Evolutionary conservation across 108 stramenopile species (phyloP), one percentile per base, ranked within the genome.

Genomic region (Stephanodiscus minutulus): DNA sequence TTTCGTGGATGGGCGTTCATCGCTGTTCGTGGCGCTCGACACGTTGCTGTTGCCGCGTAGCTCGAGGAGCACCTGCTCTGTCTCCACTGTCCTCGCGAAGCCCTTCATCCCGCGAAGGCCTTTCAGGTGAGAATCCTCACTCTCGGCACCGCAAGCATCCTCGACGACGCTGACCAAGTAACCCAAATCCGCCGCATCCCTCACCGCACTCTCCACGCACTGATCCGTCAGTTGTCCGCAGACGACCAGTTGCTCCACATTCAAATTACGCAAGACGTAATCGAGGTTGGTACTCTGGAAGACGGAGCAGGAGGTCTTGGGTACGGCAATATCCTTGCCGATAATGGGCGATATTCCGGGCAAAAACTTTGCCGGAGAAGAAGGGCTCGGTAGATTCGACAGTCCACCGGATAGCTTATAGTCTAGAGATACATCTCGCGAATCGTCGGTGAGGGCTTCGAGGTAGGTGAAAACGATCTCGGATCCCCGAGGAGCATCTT

Each of bases 151-250:
- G 54, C 91, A 92, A 7, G 91, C 91, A 72, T 92, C 91, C 13
- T 92, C 77, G 12, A 86, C 88, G 4, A 89, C 85, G 27, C 84
- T 87, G 1, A 92, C 88, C 17, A 89, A 64, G 60, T 75, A 92
- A 22, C 91, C 91, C 61, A 89, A 64, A 76, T 92, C 88, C 18
- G 91, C 91, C 15, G 87, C 91, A 78, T 88, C 85, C 37, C 91
- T 82, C 21, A 92, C 87, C 3, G 88, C 86, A 53, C 81, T 77
- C 64, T 89, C 86, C 12, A 92, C 87, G 74, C 88, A 92, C 61
- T 92, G 91, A 72, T 92, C 86, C 41, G 88, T 92, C 46, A 89
- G 64, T 61, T 92, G 91, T 15, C 91, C 91, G 31, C 65, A 68
- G 9, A 92, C 62, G 11, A 92, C 84, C 54, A 92, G 47, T 37